Evolutionary conservation across 1,284 basidiomycete species (phyloP).

Genomic region (Schizopora paradoxa): DNA sequence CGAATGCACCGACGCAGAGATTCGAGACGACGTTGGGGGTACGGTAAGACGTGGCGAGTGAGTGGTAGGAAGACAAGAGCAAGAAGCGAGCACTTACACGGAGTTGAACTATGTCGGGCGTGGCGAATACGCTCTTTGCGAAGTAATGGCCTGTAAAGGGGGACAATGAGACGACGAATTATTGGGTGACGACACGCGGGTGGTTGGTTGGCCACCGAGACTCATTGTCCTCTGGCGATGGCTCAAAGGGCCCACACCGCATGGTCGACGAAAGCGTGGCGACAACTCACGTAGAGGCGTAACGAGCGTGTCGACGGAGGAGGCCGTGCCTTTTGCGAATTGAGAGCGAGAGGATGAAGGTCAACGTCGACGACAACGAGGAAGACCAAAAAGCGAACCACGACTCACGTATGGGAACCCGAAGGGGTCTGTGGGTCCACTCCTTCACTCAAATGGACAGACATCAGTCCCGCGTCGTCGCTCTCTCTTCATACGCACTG

Average conservation of each 20-base stretch:
- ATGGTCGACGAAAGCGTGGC: slow-evolving; percentile 25
- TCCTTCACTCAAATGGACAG: not conserved
- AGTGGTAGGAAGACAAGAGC: slow-evolving; percentile 7
- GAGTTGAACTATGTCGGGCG: slow-evolving; percentile 14
- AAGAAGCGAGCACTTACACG: slow-evolving; percentile 9
- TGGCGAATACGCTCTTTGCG: not conserved
- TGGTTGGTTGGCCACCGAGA: not conserved
- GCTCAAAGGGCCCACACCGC: slow-evolving; percentile 26
- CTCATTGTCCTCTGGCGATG: not conserved
- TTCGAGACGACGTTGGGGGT: not conserved
- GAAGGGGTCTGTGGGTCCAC: slow-evolving; percentile 17
- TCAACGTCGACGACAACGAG: slow-evolving; percentile 9
- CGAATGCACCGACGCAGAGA: not conserved
- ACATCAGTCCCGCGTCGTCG: not conserved
- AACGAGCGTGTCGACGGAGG: slow-evolving; percentile 63
- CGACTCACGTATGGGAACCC: slow-evolving; percentile 1
- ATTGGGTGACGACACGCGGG: not conserved
- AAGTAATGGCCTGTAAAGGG: not conserved
- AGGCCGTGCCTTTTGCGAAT: slow-evolving; percentile 51
- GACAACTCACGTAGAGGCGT: slow-evolving; percentile 39
- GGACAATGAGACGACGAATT: not conserved
- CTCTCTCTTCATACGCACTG: not conserved
- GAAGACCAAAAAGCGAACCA: not conserved
- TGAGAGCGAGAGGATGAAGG: not conserved
- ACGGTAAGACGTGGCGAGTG: slow-evolving; percentile 1